A percentile compares a stretch with the other conserved stretches of the same genome.
These are phyloP conservation scores for Metschnikowia similis DNA, from an alignment of 805 yeast genomes.

Conservation along the genomic window DNA sequence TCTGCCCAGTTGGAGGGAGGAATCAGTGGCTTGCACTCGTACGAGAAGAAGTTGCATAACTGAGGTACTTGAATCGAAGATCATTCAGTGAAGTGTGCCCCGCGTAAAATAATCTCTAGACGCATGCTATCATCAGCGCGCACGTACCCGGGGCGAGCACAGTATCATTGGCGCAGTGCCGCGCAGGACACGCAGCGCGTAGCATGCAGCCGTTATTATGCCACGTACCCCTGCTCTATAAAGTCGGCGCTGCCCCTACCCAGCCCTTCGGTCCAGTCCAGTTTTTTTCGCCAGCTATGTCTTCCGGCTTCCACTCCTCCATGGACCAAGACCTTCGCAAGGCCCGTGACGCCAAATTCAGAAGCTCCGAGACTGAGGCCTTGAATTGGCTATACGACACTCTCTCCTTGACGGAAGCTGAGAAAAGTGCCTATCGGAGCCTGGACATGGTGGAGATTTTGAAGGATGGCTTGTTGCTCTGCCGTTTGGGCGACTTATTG, in stretches of 20 bases:
- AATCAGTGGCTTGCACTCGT: slow-evolving; percentile 91
- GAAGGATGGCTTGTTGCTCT: slow-evolving; percentile 52
- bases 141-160: not conserved
- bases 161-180: not conserved
- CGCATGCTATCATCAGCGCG: not conserved
- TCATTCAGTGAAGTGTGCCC: not conserved
- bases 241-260: not conserved
- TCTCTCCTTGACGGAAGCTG: slow-evolving; percentile 17
- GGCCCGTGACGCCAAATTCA: slow-evolving; percentile 52
- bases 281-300: not conserved
- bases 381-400: slow-evolving; percentile 52
- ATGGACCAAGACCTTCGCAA: slow-evolving; percentile 57
- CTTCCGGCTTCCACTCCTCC: slow-evolving; percentile 33
- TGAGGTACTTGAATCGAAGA: slow-evolving; percentile 24
- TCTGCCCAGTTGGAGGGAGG: slow-evolving; percentile 99
- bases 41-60: slow-evolving; percentile 95
- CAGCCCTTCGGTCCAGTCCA: slow-evolving; percentile 1
- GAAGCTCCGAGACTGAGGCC: slow-evolving; percentile 35
- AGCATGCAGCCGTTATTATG: not conserved
- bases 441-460: slow-evolving; percentile 44
- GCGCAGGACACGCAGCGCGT: not conserved
- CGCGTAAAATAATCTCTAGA: not conserved
- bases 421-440: slow-evolving; percentile 6
- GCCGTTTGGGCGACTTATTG: slow-evolving; percentile 30
- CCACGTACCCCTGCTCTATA: not conserved